Evolutionary conservation across 805 yeast genomes (phyloP), one percentile per base, ranked within the genome.

Genomic region (Wickerhamiella galacta): DNA sequence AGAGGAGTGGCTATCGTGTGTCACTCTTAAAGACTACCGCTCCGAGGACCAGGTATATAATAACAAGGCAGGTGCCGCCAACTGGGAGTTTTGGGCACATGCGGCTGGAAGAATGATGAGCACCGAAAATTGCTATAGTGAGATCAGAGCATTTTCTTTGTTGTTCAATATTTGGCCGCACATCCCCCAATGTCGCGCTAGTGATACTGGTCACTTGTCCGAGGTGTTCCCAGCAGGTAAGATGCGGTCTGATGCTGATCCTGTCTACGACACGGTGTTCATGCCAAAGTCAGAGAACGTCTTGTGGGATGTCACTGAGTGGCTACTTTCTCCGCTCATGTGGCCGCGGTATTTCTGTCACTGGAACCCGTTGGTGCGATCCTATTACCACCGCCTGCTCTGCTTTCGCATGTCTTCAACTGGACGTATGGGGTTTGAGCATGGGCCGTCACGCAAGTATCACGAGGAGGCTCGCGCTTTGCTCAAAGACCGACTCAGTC

Each of bases 61-160:
- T 12, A 43, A 41, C 31, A 40, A 36, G 19, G 47, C 41, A 20
- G 39, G 40, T 3, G 51, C 47, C 6, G 53, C 79, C 16, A 68
- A 76, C 54, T 81, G 93, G 90, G 57, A 60, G 32, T 80, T 82
- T 47, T 81, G 93, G 93, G 51, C 75, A 5, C 59, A 63, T 34
- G 73, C 77, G 11, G 52, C 61, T 10, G 54, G 66, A 37, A 58
- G 68, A 36, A 66, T 80, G 73, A 50, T 80, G n/a, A 46, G 58
- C 6, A 69, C 81, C 6, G 71, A 69, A 28, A 78, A 69, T 49
- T 61, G 71, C 41, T 73, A 70, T 41, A 64, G 67, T 16, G 71
- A 77, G 39, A 56, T 76, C 15, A 68, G 78, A 38, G 70, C 72
- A 10, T 49, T 81, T 24, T 69, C 83, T 4, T 64, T 73, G 35